These are phyloP conservation scores for Glonium stellatum DNA, from an alignment of 495 filamentous ascomycete genomes.

Conservation along the genomic window DNA sequence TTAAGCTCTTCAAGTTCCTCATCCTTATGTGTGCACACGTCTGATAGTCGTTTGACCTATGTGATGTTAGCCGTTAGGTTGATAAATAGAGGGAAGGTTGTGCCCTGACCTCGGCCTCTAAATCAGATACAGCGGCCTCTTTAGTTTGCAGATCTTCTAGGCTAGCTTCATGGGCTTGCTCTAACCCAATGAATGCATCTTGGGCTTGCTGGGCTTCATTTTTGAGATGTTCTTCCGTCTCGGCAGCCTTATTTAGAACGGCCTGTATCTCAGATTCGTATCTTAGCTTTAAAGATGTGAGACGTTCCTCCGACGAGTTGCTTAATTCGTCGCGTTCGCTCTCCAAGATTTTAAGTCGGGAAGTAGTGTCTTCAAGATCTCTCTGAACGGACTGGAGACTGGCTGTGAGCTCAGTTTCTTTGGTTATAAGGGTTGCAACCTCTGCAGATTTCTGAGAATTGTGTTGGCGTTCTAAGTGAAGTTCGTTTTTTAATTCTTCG, in stretches of 20 bases:
- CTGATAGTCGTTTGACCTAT: conserved; percentile 9
- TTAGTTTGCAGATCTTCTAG: background rate
- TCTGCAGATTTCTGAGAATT: conserved; percentile 1
- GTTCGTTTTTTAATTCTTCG: background rate
- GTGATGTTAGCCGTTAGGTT: background rate
- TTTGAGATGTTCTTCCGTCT: conserved; percentile 7
- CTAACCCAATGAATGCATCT: background rate
- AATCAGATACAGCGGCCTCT: background rate
- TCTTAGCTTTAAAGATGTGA: conserved; percentile 10
- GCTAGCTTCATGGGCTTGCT: conserved; percentile 4
- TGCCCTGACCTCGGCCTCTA: conserved; percentile 5
- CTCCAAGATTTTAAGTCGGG: conserved; percentile 3
- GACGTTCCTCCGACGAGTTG: conserved; percentile 5
- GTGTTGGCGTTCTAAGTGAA: conserved; percentile 7
- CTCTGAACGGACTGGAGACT: background rate
- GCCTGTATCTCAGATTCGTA: conserved; percentile 10
- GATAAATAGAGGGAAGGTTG: background rate
- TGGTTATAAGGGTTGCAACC: background rate
- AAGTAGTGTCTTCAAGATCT: background rate
- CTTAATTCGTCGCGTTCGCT: conserved; percentile 3
- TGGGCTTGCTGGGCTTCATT: conserved; percentile 5
- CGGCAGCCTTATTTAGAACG: conserved; percentile 3
- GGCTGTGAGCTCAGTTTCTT: background rate
- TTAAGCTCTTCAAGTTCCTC: conserved; percentile 39
- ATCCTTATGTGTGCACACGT: conserved; percentile 20